phyloP scores from a whole-genome alignment of 2,329 filamentous ascomycete genomes.

The Nemania sp. region DNA sequence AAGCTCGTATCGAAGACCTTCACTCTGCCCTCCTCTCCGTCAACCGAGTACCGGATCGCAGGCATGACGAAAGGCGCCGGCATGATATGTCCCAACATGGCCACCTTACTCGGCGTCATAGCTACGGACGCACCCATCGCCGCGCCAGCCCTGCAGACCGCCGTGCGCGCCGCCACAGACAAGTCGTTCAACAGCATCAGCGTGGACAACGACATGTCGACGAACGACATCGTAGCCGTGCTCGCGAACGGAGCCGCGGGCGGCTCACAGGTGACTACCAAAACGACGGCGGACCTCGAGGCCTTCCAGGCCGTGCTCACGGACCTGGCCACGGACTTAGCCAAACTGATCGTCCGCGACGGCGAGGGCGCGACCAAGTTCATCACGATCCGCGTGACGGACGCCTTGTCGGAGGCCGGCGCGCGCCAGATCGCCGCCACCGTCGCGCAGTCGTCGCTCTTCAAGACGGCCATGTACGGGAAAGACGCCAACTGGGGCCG shows the following conservation, averaged over 20 bases:
- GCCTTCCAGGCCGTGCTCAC: constrained; percentile 73
- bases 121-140: constrained; percentile 87
- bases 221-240: constrained; percentile 92
- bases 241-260: constrained; percentile 95
- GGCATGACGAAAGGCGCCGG: constrained; percentile 98
- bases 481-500: constrained; percentile 99
- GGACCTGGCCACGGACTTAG: constrained; percentile 78
- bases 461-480: constrained; percentile 96
- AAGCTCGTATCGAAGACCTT: constrained; percentile 89
- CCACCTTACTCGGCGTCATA: constrained; percentile 87
- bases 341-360: constrained; percentile 91
- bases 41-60: constrained; percentile 77
- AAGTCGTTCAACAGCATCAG: constrained; percentile 96
- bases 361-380: constrained; percentile 99
- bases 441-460: constrained; percentile 88
- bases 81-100: constrained; percentile 99
- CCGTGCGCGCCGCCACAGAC: constrained; percentile 75
- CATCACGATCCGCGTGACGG: constrained; percentile 83
- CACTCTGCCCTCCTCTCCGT: constrained; percentile 76
- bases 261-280: constrained; percentile 62
- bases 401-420: constrained; percentile 68
- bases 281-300: constrained; percentile 63
- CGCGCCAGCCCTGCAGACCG: constrained; percentile 64
- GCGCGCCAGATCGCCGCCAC: constrained; percentile 81
- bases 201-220: constrained; percentile 95